Percentiles rank a stretch among this genome's conserved stretches.
phyloP scores from a whole-genome alignment of 164 flowering plant species.

The Pachysandra terminalis region DNA sequence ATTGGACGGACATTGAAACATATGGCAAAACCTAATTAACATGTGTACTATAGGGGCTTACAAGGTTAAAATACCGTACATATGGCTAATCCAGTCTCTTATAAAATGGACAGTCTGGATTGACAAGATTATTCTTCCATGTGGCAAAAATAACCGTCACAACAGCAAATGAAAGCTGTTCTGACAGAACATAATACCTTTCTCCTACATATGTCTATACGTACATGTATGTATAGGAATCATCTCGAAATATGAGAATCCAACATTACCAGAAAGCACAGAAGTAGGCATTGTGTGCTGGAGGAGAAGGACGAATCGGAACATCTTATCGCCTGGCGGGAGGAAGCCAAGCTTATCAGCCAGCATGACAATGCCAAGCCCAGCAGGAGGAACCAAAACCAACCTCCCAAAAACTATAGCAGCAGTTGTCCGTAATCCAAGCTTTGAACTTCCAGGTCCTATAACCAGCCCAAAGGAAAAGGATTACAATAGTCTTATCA shows the following conservation, averaged over 20 bases:
- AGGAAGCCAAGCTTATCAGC: conserved; percentile 94
- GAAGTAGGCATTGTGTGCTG: conserved; percentile 99
- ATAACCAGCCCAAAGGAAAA: conserved; percentile 13
- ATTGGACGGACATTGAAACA: too few relatives aligned
- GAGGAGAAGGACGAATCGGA: conserved; percentile 81
- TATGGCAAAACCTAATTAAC: too few relatives aligned
- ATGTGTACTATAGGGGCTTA: too few relatives aligned
- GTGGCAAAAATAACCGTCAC: too few relatives aligned
- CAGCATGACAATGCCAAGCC: conserved; percentile 80
- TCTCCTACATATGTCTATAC: too few relatives aligned
- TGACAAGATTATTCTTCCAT: too few relatives aligned
- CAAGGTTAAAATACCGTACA: too few relatives aligned
- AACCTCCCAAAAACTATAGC: conserved; percentile 83
- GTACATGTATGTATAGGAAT: neutral
- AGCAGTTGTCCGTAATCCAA: conserved; percentile 77
- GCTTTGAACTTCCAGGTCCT: conserved; percentile 94
- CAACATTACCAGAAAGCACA: conserved; percentile 71
- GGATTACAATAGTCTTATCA: neutral
- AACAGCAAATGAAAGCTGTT: too few relatives aligned
- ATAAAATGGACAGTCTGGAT: too few relatives aligned
- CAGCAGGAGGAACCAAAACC: conserved; percentile 84
- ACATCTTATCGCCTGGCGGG: conserved; percentile 91
- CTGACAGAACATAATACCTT: too few relatives aligned
- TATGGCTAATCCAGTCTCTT: too few relatives aligned
- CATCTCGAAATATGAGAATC: neutral